phyloP scores from a whole-genome alignment of 2,329 filamentous ascomycete species.

The Trichoderma sp. region DNA sequence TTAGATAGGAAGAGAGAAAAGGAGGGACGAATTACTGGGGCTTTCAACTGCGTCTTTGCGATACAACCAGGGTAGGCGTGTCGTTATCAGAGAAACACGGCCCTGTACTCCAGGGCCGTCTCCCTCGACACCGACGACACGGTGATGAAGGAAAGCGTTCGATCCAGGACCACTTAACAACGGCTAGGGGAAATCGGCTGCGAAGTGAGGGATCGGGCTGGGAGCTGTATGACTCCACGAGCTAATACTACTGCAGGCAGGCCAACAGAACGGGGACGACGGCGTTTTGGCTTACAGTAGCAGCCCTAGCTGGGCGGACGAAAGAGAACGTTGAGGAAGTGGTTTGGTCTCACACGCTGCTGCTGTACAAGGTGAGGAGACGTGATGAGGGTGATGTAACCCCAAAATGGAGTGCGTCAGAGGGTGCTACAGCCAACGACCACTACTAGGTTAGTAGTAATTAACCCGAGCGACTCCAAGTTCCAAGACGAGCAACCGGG shows the following conservation, averaged over 20 bases:
- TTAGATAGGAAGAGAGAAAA: background rate
- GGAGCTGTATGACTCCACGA: slow-evolving; percentile 3
- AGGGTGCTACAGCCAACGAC: background rate
- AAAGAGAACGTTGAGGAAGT: too few species aligned
- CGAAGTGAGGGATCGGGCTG: slow-evolving; percentile 18
- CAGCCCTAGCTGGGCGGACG: slow-evolving; percentile 12
- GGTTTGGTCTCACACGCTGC: slow-evolving; percentile 10
- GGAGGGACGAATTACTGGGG: slow-evolving; percentile 11
- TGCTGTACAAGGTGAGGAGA: background rate
- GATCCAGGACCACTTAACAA: slow-evolving; percentile 10
- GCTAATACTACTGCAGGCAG: slow-evolving; percentile 13
- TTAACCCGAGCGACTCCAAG: background rate
- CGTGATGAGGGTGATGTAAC: slow-evolving; percentile 19
- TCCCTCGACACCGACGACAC: background rate
- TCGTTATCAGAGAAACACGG: slow-evolving; percentile 13
- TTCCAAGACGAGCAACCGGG: background rate
- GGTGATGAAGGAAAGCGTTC: slow-evolving; percentile 1
- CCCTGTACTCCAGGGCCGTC: slow-evolving; percentile 5
- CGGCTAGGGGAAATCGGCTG: slow-evolving; percentile 14
- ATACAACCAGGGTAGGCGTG: slow-evolving; percentile 16
- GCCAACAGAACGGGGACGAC: slow-evolving; percentile 15
- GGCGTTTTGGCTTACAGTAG: slow-evolving; percentile 6
- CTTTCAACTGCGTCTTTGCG: background rate
- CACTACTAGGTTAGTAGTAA: too few species aligned
- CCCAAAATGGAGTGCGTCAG: background rate